phyloP scores from a whole-genome alignment of 306 rosid genomes.

The Dicorynia guianensis region DNA sequence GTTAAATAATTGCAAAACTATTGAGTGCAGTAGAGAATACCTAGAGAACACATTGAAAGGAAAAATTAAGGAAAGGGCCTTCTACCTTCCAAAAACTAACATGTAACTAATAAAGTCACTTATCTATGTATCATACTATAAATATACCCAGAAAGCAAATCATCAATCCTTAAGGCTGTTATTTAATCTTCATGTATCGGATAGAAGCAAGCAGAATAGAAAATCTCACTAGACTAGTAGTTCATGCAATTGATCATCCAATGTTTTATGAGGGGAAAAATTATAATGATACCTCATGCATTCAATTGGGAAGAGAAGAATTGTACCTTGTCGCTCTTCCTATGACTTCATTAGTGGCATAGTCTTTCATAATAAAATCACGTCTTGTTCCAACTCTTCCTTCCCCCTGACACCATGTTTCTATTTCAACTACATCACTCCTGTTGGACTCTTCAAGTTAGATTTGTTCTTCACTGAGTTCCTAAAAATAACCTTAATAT shows the following conservation, averaged over 20 bases:
- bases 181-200: neutral
- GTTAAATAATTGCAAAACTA: neutral
- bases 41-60: neutral
- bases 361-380: slow-evolving; percentile 87
- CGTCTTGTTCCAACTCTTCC: slow-evolving; percentile 96
- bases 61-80: slow-evolving; percentile 5
- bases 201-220: slow-evolving; percentile 18
- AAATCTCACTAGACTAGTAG: slow-evolving; percentile 10
- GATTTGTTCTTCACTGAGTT: slow-evolving; percentile 23
- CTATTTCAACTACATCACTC: slow-evolving; percentile 97
- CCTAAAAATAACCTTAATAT: slow-evolving; percentile 8
- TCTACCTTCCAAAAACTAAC: neutral
- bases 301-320: slow-evolving; percentile 22
- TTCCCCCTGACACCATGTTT: slow-evolving; percentile 95
- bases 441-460: slow-evolving; percentile 51
- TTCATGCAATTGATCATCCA: slow-evolving; percentile 6
- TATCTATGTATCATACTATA: slow-evolving; percentile 17
- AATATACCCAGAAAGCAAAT: slow-evolving; percentile 27
- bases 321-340: slow-evolving; percentile 95
- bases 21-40: slow-evolving; percentile 20
- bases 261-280: neutral
- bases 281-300: neutral
- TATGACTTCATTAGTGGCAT: slow-evolving; percentile 74
- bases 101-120: neutral
- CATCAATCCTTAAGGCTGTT: neutral